Base-by-base conservation (phyloP, 495 filamentous ascomycete species). In the Penicillium steckii region DNA sequence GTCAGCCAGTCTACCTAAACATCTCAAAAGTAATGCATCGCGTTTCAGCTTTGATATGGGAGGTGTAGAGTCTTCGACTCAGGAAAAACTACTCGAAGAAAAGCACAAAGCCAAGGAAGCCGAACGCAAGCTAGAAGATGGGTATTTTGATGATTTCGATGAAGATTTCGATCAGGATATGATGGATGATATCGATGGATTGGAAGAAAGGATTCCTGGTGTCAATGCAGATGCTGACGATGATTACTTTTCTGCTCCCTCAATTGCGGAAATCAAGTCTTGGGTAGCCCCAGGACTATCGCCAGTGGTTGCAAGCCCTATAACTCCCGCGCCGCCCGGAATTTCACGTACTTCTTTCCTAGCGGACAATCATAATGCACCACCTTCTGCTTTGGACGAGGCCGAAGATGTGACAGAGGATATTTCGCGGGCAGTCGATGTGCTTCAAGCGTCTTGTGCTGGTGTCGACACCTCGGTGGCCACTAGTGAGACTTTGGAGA, bases 21-120 rank as follows among this genome's bases (percentile, higher is more conserved):
- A 92, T 66, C 85, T 91, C 65, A 91, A 87, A 57, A 93, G 89
- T 65, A 93, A 86, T 46, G 88, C 91, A 0, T 95, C 90, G 2
- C 77, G 91, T 8, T 96, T 97, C 58, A 95, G 90, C 62, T 97
- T 97, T 60, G 91, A 96, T 60, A 89, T 96, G 80, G 75, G 69
- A 18, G 81, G 82, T 9, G 83, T 86, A n/a, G 90, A 88, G 26
- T 84, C 89, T 12, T 85, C 87, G 4, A 80, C 80, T 9, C 85
- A 95, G 64, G 91, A 97, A 65, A 85, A 85, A 61, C 61, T 92
- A 2, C 68, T 97, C 13, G 91, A 97, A 71, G 91, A 96, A 62
- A 84, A 89, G 32, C 88, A 94, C 57, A 85, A 88, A 46, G 81
- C 87, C 50, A 85, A 87, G 44, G 85, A 86, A 29, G 79, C 74